Base-by-base conservation (phyloP, 2,329 filamentous ascomycete species). In the Aspergillus sp. region DNA sequence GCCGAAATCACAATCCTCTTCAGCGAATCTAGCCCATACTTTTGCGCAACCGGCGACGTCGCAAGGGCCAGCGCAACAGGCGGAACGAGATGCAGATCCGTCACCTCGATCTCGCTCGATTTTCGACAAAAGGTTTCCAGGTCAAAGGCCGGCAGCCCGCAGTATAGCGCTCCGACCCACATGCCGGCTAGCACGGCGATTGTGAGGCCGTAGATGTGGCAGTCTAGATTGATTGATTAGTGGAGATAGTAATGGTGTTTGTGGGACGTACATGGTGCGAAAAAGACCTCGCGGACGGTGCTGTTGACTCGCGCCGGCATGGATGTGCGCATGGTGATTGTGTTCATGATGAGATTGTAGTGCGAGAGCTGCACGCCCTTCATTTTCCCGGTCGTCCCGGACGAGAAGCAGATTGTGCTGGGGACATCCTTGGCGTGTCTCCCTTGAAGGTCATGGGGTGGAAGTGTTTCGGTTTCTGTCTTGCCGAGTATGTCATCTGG, bases 71-170 rank as follows among this genome's bases (percentile, higher is more conserved):
- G 63, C 1, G 65, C 65, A 7, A 68, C 66, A 1, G 66, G 66
- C 6, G 66, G 66, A n/a, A 68, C 66, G 49, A 68, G 30, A 50
- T 68, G 65, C 54, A 67, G 28, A 41, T 67, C 62, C 17, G 67
- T 68, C 9, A 63, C 65, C 49, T 66, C 61, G 17, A 67, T n/a
- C 51, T 68, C 67, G 48, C 60, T 64, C 13, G 65, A 63, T 48
- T 59, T 64, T 15, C 38, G 59, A 19, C 62, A 67, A 19, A 67
- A 68, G 1, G 52, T 57, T n/a, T 65, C 65, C 22, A 68, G 57
- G 15, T 67, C 64, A 31, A 68, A 67, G 25, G 62, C 62, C 3
- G 61, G 54, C 41, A 68, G 59, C 34, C 61, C 46, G 57, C 52
- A 65, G 64, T 19, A 54, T 53, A 7, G 57, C 63, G 17, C 34